These are phyloP conservation scores for Alternaria dauci DNA, from an alignment of 2,329 filamentous ascomycete species.

Conservation along the genomic window DNA sequence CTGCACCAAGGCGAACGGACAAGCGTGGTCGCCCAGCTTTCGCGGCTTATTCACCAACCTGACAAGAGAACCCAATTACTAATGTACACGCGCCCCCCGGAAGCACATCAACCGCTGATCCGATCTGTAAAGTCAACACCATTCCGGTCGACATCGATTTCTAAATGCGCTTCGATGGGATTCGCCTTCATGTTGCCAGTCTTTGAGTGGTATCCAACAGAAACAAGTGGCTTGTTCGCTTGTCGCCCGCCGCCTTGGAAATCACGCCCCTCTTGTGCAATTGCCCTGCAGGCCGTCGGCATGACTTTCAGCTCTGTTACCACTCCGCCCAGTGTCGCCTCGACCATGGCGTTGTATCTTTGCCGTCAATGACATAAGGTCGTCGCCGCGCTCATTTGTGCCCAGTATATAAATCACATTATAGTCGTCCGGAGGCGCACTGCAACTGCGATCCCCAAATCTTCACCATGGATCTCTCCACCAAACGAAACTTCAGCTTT, in stretches of 20 bases:
- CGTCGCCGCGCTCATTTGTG: neutral
- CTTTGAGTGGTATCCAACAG: neutral
- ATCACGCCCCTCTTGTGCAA: conserved; percentile 7
- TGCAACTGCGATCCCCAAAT: neutral
- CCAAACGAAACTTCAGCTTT: conserved; percentile 40
- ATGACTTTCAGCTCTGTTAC: conserved; percentile 12
- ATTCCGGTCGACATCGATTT: conserved; percentile 1
- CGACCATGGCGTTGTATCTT: conserved; percentile 1
- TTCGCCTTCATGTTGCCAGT: conserved; percentile 12
- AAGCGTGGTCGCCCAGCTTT: neutral
- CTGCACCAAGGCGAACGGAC: neutral
- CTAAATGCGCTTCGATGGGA: neutral
- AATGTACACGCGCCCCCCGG: conserved; percentile 16
- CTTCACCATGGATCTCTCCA: conserved; percentile 33
- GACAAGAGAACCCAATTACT: conserved; percentile 16
- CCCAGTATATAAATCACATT: conserved; percentile 8
- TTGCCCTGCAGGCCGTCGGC: conserved; percentile 13
- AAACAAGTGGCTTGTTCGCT: conserved; percentile 9
- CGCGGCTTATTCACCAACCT: conserved; percentile 20
- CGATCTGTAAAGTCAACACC: conserved; percentile 13
- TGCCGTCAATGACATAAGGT: conserved; percentile 18
- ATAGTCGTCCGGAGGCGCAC: neutral
- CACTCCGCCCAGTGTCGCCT: conserved; percentile 11
- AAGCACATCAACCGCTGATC: conserved; percentile 12
- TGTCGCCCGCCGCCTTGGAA: conserved; percentile 9